Evolutionary conservation across 192 early-diverging fungal genomes (phyloP).

Genomic region (Linnemannia elongata): DNA sequence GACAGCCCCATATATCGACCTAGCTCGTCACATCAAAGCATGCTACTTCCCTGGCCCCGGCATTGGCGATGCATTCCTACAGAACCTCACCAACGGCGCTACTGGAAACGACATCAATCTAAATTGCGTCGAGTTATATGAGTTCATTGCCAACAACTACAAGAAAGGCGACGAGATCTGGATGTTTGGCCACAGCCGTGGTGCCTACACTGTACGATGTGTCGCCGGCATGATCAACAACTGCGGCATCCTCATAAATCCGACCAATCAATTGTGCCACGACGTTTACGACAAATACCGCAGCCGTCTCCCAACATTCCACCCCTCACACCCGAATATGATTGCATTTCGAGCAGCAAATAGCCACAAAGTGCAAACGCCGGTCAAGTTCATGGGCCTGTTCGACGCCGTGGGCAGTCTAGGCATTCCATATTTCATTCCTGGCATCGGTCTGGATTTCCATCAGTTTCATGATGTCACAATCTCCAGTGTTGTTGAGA

Average conservation of each 20-base stretch:
- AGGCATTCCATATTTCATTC: conserved; percentile 17
- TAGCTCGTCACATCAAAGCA: too few relatives aligned
- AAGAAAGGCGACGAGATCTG: conserved; percentile 45
- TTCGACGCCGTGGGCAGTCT: conserved; percentile 26
- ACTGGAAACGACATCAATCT: background rate
- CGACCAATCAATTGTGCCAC: conserved; percentile 5
- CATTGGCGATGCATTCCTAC: conserved; percentile 10
- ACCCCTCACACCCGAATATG: background rate
- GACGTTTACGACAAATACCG: conserved; percentile 21
- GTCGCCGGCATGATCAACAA: conserved; percentile 43
- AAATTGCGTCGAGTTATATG: conserved; percentile 12
- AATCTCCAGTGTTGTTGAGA: conserved; percentile 21
- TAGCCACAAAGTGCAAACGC: conserved; percentile 23
- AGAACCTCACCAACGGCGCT: conserved; percentile 13
- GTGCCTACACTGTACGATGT: conserved; percentile 29
- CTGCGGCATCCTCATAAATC: conserved; percentile 44
- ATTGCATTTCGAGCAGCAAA: background rate
- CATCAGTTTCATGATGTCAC: conserved; percentile 20
- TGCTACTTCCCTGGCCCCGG: conserved; percentile 20
- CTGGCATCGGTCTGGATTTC: conserved; percentile 18
- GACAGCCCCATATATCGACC: too few relatives aligned
- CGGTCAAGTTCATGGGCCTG: conserved; percentile 40
- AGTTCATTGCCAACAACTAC: conserved; percentile 20
- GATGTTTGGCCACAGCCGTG: conserved; percentile 44
- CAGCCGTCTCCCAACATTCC: background rate